Conservation (phyloP, 129 eudicot species). For the Saussurea involucrata region DNA sequence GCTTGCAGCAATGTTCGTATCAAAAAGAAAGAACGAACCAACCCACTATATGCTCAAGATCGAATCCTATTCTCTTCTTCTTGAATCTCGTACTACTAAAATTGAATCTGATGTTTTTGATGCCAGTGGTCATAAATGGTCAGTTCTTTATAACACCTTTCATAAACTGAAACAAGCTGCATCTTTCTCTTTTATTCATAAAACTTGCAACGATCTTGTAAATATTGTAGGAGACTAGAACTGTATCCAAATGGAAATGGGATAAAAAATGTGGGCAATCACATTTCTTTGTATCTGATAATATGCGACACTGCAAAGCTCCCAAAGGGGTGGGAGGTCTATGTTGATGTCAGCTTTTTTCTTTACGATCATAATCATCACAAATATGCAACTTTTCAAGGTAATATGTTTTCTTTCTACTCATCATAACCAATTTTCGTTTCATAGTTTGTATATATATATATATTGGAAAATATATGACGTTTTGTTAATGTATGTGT, state of each 20-base stretch:
- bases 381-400: constrained; percentile 10
- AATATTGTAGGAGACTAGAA: constrained; percentile 12
- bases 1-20: constrained; percentile 3
- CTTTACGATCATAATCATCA: background rate
- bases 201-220: too few species aligned
- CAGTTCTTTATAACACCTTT: background rate
- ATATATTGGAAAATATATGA: background rate
- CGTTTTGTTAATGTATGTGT: background rate
- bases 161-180: too few species aligned
- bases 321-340: constrained; percentile 2
- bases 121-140: constrained; percentile 35
- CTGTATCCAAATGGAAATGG: constrained; percentile 16
- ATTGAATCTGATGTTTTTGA: constrained; percentile 25
- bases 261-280: background rate
- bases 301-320: background rate
- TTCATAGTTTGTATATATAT: too few species aligned
- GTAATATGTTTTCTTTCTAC: background rate
- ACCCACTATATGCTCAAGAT: constrained; percentile 25
- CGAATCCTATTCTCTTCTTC: constrained; percentile 24
- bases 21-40: constrained; percentile 17
- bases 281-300: constrained; percentile 9
- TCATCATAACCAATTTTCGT: background rate
- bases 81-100: background rate
- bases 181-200: too few species aligned
- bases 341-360: constrained; percentile 1